Base-by-base conservation (phyloP, 306 rosid genomes). In the Sphenostylis stenocarpa region DNA sequence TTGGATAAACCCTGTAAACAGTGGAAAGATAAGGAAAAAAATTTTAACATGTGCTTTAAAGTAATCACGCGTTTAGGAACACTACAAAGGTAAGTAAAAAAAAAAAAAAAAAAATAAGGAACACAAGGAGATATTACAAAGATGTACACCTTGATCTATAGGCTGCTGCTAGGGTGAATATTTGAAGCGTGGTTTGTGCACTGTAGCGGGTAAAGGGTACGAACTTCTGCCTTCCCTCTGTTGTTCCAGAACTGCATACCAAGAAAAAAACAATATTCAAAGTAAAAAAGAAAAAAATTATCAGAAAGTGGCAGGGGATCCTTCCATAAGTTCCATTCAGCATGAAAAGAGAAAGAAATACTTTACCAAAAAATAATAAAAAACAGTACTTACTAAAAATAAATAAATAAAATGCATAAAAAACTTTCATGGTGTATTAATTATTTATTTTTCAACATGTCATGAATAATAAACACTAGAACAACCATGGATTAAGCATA, bases 141-240 rank as follows among this genome's bases (percentile, higher is more conserved):
- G 33, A 52, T 67, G 20, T 24, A 51, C 52, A 93, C 98, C 96
- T 94, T 87, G 97, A 89, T 85, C 96, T 92, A 57, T 85, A 88
- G 16, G 97, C 96, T 31, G 98, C 95, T 26, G 97, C 90, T 77
- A 95, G 34, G 31, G 93, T 88, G 78, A 92, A 90, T 20, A 87
- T 92, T 76, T 89, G 97, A 78, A 95, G 97, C 4, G 98, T 95
- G 28, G 98, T 92, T 80, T 92, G 92, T 6, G 98, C 95, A 63
- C 93, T 95, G 6, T 92, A 96, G 60, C 55, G 68, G 4, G 96
- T 95, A 72, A 95, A 95, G 14, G 97, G 98, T 53, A 95, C 89
- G 41, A 79, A 92, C 82, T 95, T 95, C 55, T 92, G 98, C 67
- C 91, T 86, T 52, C 98, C 98, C 13, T 89, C 97, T 1, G 98